A percentile compares a stretch with the other conserved stretches of the same genome.
Evolutionary conservation across 768 basidiomycete genomes (phyloP).

Genomic region (Tricholoma flavovirens): DNA sequence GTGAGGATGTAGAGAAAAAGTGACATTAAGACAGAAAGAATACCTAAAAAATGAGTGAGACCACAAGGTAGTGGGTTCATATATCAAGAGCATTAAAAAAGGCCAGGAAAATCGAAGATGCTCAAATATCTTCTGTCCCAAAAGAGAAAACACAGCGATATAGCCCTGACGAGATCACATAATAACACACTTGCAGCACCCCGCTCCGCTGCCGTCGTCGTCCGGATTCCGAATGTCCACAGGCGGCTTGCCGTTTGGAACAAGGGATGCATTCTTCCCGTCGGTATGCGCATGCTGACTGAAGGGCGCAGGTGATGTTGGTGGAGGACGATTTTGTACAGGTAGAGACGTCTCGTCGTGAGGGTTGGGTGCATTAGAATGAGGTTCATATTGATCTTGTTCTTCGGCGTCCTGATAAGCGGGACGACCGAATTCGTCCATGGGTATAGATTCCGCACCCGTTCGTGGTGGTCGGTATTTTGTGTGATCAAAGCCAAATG

Average conservation of each 20-base stretch:
- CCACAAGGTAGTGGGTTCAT: background rate
- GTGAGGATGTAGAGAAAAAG: background rate
- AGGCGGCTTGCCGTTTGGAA: slow-evolving; percentile 20
- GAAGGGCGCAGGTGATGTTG: slow-evolving; percentile 58
- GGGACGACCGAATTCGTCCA: slow-evolving; percentile 63
- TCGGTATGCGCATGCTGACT: slow-evolving; percentile 45
- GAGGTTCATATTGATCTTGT: slow-evolving; percentile 17
- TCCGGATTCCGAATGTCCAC: slow-evolving; percentile 25
- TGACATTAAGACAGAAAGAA: background rate
- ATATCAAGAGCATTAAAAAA: background rate
- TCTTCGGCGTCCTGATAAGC: slow-evolving; percentile 12
- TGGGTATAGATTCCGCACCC: slow-evolving; percentile 41
- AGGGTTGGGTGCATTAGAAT: slow-evolving; percentile 10
- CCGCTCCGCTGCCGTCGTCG: slow-evolving; percentile 46
- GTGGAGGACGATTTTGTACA: slow-evolving; percentile 27
- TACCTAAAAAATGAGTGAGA: background rate
- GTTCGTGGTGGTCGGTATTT: slow-evolving; percentile 55
- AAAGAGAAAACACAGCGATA: background rate
- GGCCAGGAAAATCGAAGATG: background rate
- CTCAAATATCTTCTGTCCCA: background rate
- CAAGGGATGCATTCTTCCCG: slow-evolving; percentile 13
- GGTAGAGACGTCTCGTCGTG: slow-evolving; percentile 26
- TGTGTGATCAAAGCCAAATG: slow-evolving; percentile 71
- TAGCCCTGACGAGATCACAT: slow-evolving; percentile 52
- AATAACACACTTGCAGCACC: slow-evolving; percentile 80